A percentile compares a stretch with the other conserved stretches of the same genome.
Evolutionary conservation across 2,329 filamentous ascomycete species (phyloP).

Genomic region (Dactylellina drechsleri): DNA sequence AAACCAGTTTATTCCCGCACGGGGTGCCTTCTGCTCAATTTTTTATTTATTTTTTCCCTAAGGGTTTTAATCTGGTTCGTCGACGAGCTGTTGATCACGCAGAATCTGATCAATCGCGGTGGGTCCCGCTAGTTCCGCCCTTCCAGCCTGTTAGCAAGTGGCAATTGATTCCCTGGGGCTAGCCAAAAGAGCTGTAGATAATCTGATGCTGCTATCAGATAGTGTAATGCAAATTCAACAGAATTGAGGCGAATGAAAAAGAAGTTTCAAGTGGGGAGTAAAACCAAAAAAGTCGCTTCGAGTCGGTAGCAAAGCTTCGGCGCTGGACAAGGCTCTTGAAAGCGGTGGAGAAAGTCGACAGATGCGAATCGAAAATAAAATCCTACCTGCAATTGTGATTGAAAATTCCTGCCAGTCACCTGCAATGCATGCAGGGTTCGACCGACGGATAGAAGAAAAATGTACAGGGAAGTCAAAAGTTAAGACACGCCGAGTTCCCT

Average conservation of each 20-base stretch:
- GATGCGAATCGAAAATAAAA: constrained; percentile 4
- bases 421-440: constrained; percentile 29
- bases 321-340: constrained; percentile 30
- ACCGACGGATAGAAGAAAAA: neutral
- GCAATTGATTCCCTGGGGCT: neutral
- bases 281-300: neutral
- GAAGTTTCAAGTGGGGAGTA: constrained; percentile 4
- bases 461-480: neutral
- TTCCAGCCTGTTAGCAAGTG: neutral
- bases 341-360: neutral
- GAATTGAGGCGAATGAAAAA: constrained; percentile 2
- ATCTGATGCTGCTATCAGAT: neutral
- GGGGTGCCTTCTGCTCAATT: neutral
- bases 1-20: constrained; percentile 12
- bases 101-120: constrained; percentile 13
- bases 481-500: neutral
- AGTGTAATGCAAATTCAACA: neutral
- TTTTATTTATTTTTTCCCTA: neutral
- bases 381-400: constrained; percentile 24
- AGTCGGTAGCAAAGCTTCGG: constrained; percentile 9
- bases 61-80: neutral
- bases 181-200: too few species aligned
- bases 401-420: constrained; percentile 27
- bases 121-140: neutral
- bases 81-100: neutral